Evolutionary conservation across 2,329 filamentous ascomycete species (phyloP).

Genomic region (Penicillium sp.): DNA sequence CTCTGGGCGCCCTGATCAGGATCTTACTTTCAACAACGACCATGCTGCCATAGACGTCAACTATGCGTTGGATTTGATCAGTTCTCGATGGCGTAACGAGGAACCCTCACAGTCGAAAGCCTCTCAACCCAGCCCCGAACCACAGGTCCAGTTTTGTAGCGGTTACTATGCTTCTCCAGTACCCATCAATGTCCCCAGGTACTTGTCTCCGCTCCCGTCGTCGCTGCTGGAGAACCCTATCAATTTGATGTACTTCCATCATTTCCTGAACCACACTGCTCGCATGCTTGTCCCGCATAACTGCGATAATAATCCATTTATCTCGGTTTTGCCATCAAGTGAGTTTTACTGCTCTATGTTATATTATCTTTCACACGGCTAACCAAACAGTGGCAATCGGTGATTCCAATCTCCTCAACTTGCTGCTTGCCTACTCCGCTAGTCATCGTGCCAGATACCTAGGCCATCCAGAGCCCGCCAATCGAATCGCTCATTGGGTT

Average conservation of each 20-base stretch:
- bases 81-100: constrained; percentile 11
- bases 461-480: constrained; percentile 68
- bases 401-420: constrained; percentile 63
- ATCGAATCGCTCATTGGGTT: constrained; percentile 77
- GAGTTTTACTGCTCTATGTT: constrained; percentile 29
- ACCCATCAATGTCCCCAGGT: constrained; percentile 59
- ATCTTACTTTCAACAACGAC: constrained; percentile 70
- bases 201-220: constrained; percentile 54
- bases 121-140: constrained; percentile 1
- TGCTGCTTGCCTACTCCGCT: constrained; percentile 80
- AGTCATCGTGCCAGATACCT: constrained; percentile 75
- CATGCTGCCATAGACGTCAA: constrained; percentile 58
- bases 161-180: constrained; percentile 71
- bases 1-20: constrained; percentile 65
- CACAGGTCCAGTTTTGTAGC: constrained; percentile 48
- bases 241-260: constrained; percentile 73
- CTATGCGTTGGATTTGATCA: constrained; percentile 37
- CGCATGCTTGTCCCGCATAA: constrained; percentile 62
- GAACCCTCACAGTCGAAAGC: constrained; percentile 2
- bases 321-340: constrained; percentile 61
- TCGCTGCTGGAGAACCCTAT: constrained; percentile 68
- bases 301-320: constrained; percentile 59
- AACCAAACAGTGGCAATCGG: constrained; percentile 48
- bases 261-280: constrained; percentile 77
- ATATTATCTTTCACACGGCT: constrained; percentile 37